Percentiles rank a stretch among this genome's conserved stretches.
phyloP scores from a whole-genome alignment of 176 grass and related monocot species.

The Oryza glumipatula region DNA sequence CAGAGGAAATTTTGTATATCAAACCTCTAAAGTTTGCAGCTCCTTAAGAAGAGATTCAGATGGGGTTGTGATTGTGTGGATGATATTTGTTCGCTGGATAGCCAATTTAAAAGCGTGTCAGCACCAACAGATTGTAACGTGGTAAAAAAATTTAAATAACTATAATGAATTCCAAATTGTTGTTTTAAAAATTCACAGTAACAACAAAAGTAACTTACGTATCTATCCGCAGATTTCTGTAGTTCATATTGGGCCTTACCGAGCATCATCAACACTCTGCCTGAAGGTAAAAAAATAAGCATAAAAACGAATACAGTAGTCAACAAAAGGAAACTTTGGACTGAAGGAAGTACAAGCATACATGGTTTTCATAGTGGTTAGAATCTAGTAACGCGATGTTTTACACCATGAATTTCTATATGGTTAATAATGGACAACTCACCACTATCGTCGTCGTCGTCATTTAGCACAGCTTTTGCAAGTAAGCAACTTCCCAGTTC shows the following conservation, averaged over 20 bases:
- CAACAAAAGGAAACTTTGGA: neutral
- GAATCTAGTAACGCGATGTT: neutral
- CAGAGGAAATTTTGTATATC: slow-evolving; percentile 20
- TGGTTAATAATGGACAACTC: slow-evolving; percentile 27
- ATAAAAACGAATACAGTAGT: neutral
- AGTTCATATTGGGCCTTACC: slow-evolving; percentile 83
- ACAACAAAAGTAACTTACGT: slow-evolving; percentile 60
- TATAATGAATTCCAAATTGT: slow-evolving; percentile 2
- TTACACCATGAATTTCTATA: slow-evolving; percentile 32
- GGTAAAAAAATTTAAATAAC: neutral
- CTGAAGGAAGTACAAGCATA: neutral
- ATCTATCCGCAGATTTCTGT: slow-evolving; percentile 70
- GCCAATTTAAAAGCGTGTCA: slow-evolving; percentile 42
- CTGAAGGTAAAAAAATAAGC: slow-evolving; percentile 40
- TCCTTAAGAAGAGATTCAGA: slow-evolving; percentile 99
- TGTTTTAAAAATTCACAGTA: neutral
- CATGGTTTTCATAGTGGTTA: slow-evolving; percentile 6
- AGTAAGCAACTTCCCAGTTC: slow-evolving; percentile 89
- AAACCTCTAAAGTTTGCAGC: slow-evolving; percentile 91
- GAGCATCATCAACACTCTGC: slow-evolving; percentile 75
- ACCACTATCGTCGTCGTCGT: slow-evolving; percentile 84
- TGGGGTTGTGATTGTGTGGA: slow-evolving; percentile 84
- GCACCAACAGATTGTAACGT: slow-evolving; percentile 23
- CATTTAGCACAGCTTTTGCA: slow-evolving; percentile 68
- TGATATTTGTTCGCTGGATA: slow-evolving; percentile 72